Base-by-base conservation (phyloP, 148 eudicot species). In the Dianthus caryophyllus region DNA sequence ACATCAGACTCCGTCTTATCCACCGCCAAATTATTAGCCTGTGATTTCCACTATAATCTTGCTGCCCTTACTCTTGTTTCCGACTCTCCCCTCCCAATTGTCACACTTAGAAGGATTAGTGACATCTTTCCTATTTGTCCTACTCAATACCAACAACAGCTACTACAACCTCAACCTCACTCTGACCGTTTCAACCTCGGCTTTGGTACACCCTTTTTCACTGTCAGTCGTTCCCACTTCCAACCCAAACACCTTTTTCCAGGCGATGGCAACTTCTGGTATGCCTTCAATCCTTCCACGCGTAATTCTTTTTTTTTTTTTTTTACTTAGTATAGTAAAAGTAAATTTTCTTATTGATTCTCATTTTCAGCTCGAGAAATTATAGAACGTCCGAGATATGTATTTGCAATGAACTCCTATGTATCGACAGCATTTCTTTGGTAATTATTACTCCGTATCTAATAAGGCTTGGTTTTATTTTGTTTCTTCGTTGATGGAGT, bases 41-140 rank as follows among this genome's bases (percentile, higher is more conserved):
- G 18, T 21, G 61, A 56, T 27, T 56, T 26, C 16, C 61, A 56
- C 61, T 56, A 55, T 55, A 55, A 55, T 15, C 60, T 55, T 11
- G 33, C 60, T 26, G 14, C 21, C 21, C 15, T 11, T 4, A 2
- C 18, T 1, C 13, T 55, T 36, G 11, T 24, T 0, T 25, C 33
- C 13, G 21, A 14, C 6, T 55, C 33, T 26, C 57, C 29, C 9
- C 60, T 55, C 13, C 60, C 29, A 55, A 25, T 36, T 13, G 60
- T 20, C 4, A 27, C 31, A 12, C 11, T 55, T 26, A 55, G 13
- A 36, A 13, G 60, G 6, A 55, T 55, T 2, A 25, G 27, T 55
- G 60, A 55, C 27, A 6, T 13, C 60, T 10, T 55, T 6, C 21
- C 33, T 55, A n/a, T 8, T 55, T 55, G 60, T 12, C 33, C 33